Evolutionary conservation across 2,329 filamentous ascomycete species (phyloP).

Genomic region (Botrytis byssoidea): DNA sequence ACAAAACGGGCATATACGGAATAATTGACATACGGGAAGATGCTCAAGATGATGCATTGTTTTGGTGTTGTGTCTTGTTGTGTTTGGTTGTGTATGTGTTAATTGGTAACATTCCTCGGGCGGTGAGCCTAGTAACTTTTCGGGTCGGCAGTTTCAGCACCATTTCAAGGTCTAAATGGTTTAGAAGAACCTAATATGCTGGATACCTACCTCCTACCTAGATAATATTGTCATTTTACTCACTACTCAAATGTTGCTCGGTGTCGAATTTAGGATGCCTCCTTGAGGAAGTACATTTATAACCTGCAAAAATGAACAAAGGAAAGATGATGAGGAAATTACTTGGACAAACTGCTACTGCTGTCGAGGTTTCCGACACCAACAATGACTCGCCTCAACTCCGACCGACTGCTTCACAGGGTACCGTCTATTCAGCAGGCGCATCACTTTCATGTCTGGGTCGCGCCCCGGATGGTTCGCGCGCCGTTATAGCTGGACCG

Average conservation of each 20-base stretch:
- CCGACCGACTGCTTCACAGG: conserved; percentile 48
- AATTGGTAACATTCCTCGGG: not conserved
- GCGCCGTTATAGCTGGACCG: conserved; percentile 57
- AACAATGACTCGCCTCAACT: conserved; percentile 32
- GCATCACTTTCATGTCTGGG: conserved; percentile 58
- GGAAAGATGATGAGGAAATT: conserved; percentile 39
- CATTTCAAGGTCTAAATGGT: not conserved
- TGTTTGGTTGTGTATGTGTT: conserved; percentile 8
- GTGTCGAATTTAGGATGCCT: conserved; percentile 28
- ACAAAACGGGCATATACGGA: conserved; percentile 1
- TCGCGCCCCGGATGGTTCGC: conserved; percentile 54
- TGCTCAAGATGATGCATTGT: conserved; percentile 17
- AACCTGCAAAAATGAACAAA: conserved; percentile 36
- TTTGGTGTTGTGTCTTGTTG: conserved; percentile 8
- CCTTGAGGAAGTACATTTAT: conserved; percentile 25
- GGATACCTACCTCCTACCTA: not conserved
- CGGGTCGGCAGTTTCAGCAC: not conserved
- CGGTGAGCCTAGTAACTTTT: conserved; percentile 7
- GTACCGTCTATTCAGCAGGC: conserved; percentile 52
- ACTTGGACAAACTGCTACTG: conserved; percentile 33
- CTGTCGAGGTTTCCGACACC: conserved; percentile 29
- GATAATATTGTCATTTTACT: not conserved
- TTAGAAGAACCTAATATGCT: not conserved
- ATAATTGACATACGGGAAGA: not conserved
- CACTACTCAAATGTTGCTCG: not conserved